Base-by-base conservation (phyloP, 2,329 filamentous ascomycete genomes). In the Apiospora marii region DNA sequence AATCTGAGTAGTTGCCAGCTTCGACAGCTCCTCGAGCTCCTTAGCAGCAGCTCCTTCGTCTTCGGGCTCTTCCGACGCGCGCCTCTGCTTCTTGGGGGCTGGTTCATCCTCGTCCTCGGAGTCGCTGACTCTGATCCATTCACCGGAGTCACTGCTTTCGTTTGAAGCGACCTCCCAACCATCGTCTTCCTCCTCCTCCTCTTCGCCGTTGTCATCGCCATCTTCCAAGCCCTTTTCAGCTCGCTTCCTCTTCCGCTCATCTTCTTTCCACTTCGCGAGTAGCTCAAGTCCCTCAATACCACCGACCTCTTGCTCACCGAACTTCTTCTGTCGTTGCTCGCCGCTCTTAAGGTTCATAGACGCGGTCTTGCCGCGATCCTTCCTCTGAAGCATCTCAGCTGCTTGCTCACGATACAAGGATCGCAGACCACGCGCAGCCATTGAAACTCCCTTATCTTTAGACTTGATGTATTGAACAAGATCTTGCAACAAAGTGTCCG, bases 371-470 rank as follows among this genome's bases (percentile, higher is more conserved):
- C 96, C 96, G 77, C 96, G 91, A 80, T 98, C 96, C 79, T 93
- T 91, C 87, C 94, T 97, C 83, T 92, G 93, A 73, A 99, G 85
- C 84, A 98, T 89, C 76, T 97, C 94, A 0, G 96, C 94, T 48
- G 93, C 95, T 19, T 98, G 93, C 80, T 98, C 95, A 77, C 96
- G 89, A 85, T 97, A 99, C 7, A 99, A 87, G 34, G 94, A 94
- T 58, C 99, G 86, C 8, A 99, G 86, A 75, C 96, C 96, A 82
- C 96, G 96, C 19, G 96, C 95, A 10, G 96, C 96, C 96, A 99
- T 98, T 90, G 97, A 95, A n/a, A 96, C 94, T 73, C 96, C 95
- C 86, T 98, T 99, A 80, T 99, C 96, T 81, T 99, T 99, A 80
- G 94, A 97, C 86, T 97, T 98, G 74, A 94, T 91, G 84, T 99